Percentiles rank a stretch among this genome's conserved stretches.
These are phyloP conservation scores for Melampsora occidentalis DNA, from an alignment of 1,284 basidiomycete genomes.

Conservation along the genomic window DNA sequence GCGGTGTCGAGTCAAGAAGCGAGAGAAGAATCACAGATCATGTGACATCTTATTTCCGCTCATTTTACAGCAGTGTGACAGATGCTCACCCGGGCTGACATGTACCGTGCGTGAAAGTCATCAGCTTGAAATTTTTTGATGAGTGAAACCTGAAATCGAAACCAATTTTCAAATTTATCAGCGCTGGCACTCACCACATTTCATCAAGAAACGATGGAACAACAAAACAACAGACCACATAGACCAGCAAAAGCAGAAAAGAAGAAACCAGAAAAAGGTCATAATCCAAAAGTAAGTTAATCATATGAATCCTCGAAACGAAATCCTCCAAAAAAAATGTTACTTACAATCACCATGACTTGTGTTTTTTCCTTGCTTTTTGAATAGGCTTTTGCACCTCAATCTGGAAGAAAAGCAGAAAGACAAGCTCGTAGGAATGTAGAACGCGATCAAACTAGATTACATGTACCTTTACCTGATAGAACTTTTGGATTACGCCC, in stretches of 20 bases:
- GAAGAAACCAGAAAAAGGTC: slow-evolving; percentile 62
- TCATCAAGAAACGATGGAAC: slow-evolving; percentile 25
- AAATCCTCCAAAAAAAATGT: not conserved
- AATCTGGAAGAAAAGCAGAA: slow-evolving; percentile 81
- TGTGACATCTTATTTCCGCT: too few relatives aligned
- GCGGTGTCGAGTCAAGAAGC: too few relatives aligned
- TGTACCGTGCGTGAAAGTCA: too few relatives aligned
- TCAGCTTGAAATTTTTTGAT: too few relatives aligned
- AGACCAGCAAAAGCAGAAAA: slow-evolving; percentile 63
- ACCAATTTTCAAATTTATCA: too few relatives aligned
- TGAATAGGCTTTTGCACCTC: slow-evolving; percentile 75
- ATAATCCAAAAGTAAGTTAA: slow-evolving; percentile 81
- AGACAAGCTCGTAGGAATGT: slow-evolving; percentile 83
- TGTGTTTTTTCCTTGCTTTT: not conserved
- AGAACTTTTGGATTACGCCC: slow-evolving; percentile 65
- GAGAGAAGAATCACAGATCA: too few relatives aligned
- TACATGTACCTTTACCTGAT: slow-evolving; percentile 94
- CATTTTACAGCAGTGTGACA: too few relatives aligned
- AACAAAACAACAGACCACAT: slow-evolving; percentile 47
- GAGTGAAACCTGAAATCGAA: too few relatives aligned
- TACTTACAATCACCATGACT: not conserved
- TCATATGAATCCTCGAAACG: not conserved
- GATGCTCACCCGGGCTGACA: too few relatives aligned
- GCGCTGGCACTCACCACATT: too few relatives aligned
- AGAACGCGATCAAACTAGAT: slow-evolving; percentile 86